Evolutionary conservation across 805 yeast species (phyloP), one percentile per base, ranked within the genome.

Genomic region (Candida germanica): DNA sequence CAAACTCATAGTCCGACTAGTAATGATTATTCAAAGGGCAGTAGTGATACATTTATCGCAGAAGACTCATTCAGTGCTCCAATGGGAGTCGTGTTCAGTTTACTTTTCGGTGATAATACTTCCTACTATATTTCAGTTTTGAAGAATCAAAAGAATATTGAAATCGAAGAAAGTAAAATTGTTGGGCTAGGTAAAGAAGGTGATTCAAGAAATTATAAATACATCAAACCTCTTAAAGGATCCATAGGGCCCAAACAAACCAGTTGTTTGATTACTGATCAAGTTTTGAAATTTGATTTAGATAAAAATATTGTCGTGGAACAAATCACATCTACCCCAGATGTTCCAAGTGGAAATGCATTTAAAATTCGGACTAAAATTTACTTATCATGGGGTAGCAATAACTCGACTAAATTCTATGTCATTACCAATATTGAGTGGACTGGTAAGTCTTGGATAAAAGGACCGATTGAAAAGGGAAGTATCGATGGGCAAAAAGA

Each of bases 231-330:
- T 1, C 60, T 84, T 28, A 66, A 71, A 33, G 80, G 76, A 2
- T 73, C 86, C 0, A 77, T 85, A 37, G 93, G 91, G 0, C 93
- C 93, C 5, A 83, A 81, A 47, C 83, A 83, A 47, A 83, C 94
- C 0, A 61, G 61, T 39, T 83, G 91, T 62, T 54, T 66, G 12
- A 80, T 84, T 31, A 66, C 69, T 4, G 94, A 85, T 50, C 68
- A 68, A 2, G 51, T 83, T 12, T 77, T 78, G 20, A 64, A 71
- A 28, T 63, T 53, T 36, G 80, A 83, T 48, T 64, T 74, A 13
- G 64, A 71, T 5, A 60, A 65, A 17, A 61, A 54, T 38, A 65
- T 79, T 15, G 63, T 67, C 20, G 75, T 79, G 2, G 66, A 71
- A 3, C 85, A 81, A 45, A 54, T 66, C 1, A 79, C 88, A 0